A percentile compares a stretch with the other conserved stretches of the same genome.
These are phyloP conservation scores for Anethum foeniculum DNA, from an alignment of 140 eudicot genomes.

Conservation along the genomic window DNA sequence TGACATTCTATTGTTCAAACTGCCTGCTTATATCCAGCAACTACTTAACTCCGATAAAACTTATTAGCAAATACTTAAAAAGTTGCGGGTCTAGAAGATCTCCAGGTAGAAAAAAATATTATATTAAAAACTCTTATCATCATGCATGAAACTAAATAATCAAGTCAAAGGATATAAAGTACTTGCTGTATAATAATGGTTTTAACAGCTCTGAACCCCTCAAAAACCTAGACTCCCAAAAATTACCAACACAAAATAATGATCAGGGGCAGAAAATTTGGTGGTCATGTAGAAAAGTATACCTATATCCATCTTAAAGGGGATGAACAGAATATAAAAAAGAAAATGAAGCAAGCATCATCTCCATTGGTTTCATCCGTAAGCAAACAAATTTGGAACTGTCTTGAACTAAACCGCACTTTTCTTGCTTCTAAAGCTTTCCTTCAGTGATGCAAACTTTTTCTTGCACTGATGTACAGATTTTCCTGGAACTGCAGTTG, in stretches of 20 bases:
- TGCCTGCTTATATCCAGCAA: neutral
- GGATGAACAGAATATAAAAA: neutral
- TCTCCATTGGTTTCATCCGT: neutral
- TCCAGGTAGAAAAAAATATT: neutral
- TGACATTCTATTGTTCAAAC: neutral
- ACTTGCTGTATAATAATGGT: slow-evolving; percentile 5
- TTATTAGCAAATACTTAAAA: neutral
- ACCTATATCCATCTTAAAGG: slow-evolving; percentile 4
- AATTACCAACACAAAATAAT: slow-evolving; percentile 1
- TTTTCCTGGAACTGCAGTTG: slow-evolving; percentile 95
- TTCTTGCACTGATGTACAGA: slow-evolving; percentile 84
- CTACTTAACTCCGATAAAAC: neutral
- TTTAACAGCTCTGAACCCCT: slow-evolving; percentile 4
- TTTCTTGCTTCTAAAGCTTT: slow-evolving; percentile 77
- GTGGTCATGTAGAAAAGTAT: neutral
- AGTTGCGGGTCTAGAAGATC: neutral
- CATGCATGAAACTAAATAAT: neutral
- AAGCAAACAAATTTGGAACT: neutral
- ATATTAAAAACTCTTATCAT: neutral
- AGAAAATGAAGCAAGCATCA: neutral
- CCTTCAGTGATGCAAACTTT: slow-evolving; percentile 67
- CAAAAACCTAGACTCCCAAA: slow-evolving; percentile 1
- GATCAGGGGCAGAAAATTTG: neutral
- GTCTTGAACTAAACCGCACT: slow-evolving; percentile 16
- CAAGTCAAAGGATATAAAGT: neutral